A percentile compares a stretch with the other conserved stretches of the same genome.
Conservation (phyloP, 2,329 filamentous ascomycete species). For the Tolypocladium sp. region DNA sequence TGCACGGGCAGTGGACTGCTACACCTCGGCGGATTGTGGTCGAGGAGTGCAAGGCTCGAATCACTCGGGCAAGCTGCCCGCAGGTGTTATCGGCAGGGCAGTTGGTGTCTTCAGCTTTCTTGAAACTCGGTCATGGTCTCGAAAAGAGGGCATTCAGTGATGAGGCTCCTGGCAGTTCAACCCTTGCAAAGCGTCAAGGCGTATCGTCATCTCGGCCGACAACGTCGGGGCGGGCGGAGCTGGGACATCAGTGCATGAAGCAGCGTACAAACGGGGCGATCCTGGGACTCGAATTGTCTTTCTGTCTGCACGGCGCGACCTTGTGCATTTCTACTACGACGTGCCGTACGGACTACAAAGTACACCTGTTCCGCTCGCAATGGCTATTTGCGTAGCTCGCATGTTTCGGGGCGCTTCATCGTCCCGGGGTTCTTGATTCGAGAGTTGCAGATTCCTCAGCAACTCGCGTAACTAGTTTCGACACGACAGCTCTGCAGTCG, state of each 20-base stretch:
- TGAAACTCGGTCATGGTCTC: neutral
- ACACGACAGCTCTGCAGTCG: neutral
- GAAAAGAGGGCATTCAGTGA: neutral
- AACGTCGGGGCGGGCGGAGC: neutral
- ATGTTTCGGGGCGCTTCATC: neutral
- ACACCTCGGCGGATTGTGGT: neutral
- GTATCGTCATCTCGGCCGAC: neutral
- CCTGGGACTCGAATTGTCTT: neutral
- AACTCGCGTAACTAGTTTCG: neutral
- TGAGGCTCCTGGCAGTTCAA: neutral
- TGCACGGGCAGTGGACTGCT: neutral
- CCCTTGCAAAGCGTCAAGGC: neutral
- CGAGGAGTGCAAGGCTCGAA: neutral
- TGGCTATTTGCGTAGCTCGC: neutral
- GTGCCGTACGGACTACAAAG: neutral
- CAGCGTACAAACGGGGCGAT: neutral
- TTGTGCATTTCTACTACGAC: neutral
- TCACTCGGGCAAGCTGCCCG: neutral
- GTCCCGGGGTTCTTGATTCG: no score
- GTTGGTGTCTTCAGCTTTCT: neutral
- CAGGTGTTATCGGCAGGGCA: neutral
- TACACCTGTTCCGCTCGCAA: neutral
- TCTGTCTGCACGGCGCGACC: neutral
- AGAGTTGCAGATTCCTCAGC: neutral
- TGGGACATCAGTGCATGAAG: neutral